These are phyloP conservation scores for Neurospora discreta DNA, from an alignment of 495 filamentous ascomycete genomes.

Conservation along the genomic window DNA sequence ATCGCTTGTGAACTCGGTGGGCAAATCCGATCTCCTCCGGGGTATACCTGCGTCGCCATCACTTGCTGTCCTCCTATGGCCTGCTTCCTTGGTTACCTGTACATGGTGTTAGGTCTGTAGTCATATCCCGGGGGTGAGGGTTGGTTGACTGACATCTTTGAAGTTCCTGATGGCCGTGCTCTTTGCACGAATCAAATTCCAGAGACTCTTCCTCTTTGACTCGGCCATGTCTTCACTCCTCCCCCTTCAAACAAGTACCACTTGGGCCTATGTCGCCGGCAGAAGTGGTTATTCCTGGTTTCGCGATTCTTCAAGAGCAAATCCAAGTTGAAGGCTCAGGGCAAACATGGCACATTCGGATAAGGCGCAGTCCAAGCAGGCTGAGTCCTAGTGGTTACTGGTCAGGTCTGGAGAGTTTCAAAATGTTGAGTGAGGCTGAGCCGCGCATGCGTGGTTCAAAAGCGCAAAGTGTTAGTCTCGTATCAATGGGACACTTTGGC, in stretches of 20 bases:
- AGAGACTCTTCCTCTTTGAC: conserved; percentile 12
- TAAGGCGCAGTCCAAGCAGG: neutral
- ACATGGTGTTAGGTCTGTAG: neutral
- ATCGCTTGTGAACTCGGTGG: conserved; percentile 3
- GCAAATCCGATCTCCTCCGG: conserved; percentile 4
- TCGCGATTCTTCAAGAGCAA: neutral
- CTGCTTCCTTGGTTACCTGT: conserved; percentile 5
- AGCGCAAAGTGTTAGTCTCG: neutral
- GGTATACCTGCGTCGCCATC: conserved; percentile 2
- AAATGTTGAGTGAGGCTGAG: neutral
- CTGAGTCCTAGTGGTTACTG: neutral
- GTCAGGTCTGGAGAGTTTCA: neutral
- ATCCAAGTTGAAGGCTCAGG: neutral
- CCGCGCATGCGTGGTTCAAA: neutral
- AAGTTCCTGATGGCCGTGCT: conserved; percentile 8
- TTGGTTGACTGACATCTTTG: conserved; percentile 2
- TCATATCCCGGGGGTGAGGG: neutral
- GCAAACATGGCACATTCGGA: neutral
- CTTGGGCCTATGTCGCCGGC: neutral
- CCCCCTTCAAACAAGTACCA: neutral
- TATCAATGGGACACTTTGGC: neutral
- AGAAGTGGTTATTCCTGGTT: neutral
- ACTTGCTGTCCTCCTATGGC: conserved; percentile 3
- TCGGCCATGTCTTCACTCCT: neutral
- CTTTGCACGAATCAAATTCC: conserved; percentile 9